These are phyloP conservation scores for Cordyceps sp. DNA, from an alignment of 2,329 filamentous ascomycete species.

Conservation along the genomic window DNA sequence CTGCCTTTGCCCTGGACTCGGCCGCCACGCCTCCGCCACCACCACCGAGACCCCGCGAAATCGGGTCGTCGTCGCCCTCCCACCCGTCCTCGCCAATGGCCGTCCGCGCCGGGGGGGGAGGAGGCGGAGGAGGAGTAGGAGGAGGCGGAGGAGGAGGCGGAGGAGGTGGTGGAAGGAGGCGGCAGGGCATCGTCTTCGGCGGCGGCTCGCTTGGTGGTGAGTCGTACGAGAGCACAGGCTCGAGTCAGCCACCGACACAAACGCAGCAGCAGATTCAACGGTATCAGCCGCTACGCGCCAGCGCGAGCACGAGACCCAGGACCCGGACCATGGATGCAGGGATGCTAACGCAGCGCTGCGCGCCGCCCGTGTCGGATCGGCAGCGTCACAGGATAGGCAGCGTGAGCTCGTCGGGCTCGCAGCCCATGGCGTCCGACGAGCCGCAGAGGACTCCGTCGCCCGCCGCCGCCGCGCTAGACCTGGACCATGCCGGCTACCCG, in stretches of 20 bases:
- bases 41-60: slow-evolving; percentile 7
- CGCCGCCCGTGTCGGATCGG: slow-evolving; percentile 20
- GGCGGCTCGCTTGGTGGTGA: slow-evolving; percentile 36
- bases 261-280: slow-evolving; percentile 3
- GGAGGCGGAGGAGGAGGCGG: no score
- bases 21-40: slow-evolving; percentile 3
- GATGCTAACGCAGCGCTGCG: slow-evolving; percentile 27
- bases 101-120: slow-evolving; percentile 15
- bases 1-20: slow-evolving; percentile 7
- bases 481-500: slow-evolving; percentile 26
- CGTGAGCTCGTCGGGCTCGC: slow-evolving; percentile 45
- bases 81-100: slow-evolving; percentile 17
- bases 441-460: slow-evolving; percentile 23
- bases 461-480: slow-evolving; percentile 15
- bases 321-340: slow-evolving; percentile 42
- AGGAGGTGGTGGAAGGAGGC: slow-evolving; percentile 26
- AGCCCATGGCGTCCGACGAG: slow-evolving; percentile 27
- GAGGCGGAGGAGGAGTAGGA: no score
- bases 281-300: slow-evolving; percentile 13
- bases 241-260: slow-evolving; percentile 19
- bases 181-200: slow-evolving; percentile 45
- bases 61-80: slow-evolving; percentile 6
- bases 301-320: slow-evolving; percentile 28
- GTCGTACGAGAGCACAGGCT: slow-evolving; percentile 27
- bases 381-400: slow-evolving; percentile 52